Evolutionary conservation across 75 land plant species (phyloP), one percentile per base, ranked within the genome.

Genomic region (Selaginella moellendorffii): DNA sequence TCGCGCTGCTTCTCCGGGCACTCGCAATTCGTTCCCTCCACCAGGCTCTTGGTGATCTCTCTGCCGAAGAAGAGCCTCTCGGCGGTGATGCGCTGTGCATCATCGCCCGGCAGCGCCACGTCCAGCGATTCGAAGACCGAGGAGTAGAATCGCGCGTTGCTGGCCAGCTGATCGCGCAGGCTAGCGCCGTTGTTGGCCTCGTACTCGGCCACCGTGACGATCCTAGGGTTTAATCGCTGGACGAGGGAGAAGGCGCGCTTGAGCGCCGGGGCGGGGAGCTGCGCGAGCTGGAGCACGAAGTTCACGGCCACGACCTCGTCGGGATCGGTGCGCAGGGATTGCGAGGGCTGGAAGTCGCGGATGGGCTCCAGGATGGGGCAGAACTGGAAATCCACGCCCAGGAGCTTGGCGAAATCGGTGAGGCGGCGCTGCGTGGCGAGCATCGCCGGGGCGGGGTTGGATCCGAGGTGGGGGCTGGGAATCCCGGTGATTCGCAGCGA

Each of bases 101-200:
- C 78, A 29, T 81, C 89, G 9, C 83, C 65, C 22, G 12, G 24
- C 86, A 92, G 63, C 62, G 72, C 79, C 17, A 85, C 78, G 36
- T 83, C 97, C 61, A 92, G 74, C n/a, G 95, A 83, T 51, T 92
- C 95, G 60, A 92, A 88, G 30, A 85, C 52, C 21, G 95, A 79
- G 20, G 80, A 61, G 69, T 82, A 88, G 73, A 85, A 83, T 1
- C 60, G 63, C 26, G 85, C 54, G 0, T 92, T 85, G 63, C 65
- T 78, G 22, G 68, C 67, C 65, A 92, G 81, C 51, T 83, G 80
- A 18, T 67, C 26, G 2, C 63, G 29, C 63, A 79, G 87, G 2
- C 67, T 74, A 25, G 64, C 71, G 26, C 75, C 69, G 67, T 85
- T 85, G 54, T 71, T 63, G n/a, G 76, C 81, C 54, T 92, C 97